phyloP scores from a whole-genome alignment of 345 rosid genomes.

The Boechera stricta region DNA sequence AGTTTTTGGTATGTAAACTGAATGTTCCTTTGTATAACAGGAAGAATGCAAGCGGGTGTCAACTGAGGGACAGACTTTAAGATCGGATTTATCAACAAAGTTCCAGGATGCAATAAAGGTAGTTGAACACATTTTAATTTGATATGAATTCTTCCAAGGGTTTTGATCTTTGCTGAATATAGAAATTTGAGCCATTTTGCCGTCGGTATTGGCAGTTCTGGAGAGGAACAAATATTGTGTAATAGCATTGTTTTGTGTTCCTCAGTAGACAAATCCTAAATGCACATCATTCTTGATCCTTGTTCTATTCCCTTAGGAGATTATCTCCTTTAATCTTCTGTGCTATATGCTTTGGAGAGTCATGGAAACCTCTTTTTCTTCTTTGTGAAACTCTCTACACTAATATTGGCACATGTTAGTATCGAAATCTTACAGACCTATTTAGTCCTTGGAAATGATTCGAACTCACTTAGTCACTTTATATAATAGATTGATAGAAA shows the following conservation, averaged over 20 bases:
- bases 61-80: slow-evolving; percentile 83
- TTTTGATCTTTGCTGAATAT: neutral
- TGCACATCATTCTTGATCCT: slow-evolving; percentile 3
- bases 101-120: slow-evolving; percentile 97
- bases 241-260: neutral
- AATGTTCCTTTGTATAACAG: slow-evolving; percentile 50
- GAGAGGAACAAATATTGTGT: neutral
- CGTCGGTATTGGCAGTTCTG: neutral
- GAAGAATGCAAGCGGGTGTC: slow-evolving; percentile 95
- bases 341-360: neutral
- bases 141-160: neutral
- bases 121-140: slow-evolving; percentile 1
- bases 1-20: slow-evolving; percentile 5
- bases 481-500: neutral
- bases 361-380: neutral
- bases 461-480: neutral
- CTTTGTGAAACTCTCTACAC: slow-evolving; percentile 12
- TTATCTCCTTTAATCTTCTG: neutral
- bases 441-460: neutral
- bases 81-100: slow-evolving; percentile 84
- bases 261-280: slow-evolving; percentile 4
- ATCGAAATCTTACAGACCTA: neutral
- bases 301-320: slow-evolving; percentile 3
- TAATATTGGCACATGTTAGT: neutral
- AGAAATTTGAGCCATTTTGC: neutral